Conservation (phyloP, 1,284 basidiomycete genomes). For the Cryptococcus sp. region DNA sequence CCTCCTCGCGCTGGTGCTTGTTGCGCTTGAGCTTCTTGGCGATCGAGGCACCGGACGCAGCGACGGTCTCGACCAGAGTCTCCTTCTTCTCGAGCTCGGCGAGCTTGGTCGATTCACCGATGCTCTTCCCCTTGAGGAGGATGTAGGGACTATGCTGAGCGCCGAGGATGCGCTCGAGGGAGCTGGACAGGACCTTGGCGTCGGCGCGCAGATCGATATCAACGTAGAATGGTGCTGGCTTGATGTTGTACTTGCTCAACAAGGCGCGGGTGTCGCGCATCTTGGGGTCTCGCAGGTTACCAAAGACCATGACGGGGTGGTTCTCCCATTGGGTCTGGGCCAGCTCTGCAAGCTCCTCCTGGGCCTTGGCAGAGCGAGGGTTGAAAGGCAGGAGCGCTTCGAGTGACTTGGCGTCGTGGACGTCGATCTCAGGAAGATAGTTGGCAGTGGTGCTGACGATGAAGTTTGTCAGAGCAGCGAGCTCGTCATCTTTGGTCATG, state of each 20-base stretch:
- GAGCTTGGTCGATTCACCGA: slow-evolving; percentile 15
- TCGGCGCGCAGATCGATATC: slow-evolving; percentile 30
- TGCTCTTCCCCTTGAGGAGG: slow-evolving; percentile 20
- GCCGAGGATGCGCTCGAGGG: slow-evolving; percentile 23
- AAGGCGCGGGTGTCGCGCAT: slow-evolving; percentile 23
- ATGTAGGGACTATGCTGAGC: slow-evolving; percentile 23
- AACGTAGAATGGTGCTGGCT: slow-evolving; percentile 28
- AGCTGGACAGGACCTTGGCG: slow-evolving; percentile 14
- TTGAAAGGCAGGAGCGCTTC: slow-evolving; percentile 29
- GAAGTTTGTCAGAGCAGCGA: slow-evolving; percentile 30
- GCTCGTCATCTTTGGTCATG: slow-evolving; percentile 28
- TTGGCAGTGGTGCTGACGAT: slow-evolving; percentile 29
- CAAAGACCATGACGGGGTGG: slow-evolving; percentile 28
- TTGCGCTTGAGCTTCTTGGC: slow-evolving; percentile 35
- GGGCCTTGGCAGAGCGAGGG: slow-evolving; percentile 15
- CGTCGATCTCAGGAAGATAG: slow-evolving; percentile 19
- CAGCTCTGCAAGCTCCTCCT: slow-evolving; percentile 23
- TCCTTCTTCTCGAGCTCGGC: slow-evolving; percentile 23
- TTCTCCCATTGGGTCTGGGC: slow-evolving; percentile 26
- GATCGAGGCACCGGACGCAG: slow-evolving; percentile 18
- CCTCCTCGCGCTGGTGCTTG: slow-evolving; percentile 38
- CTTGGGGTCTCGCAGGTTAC: slow-evolving; percentile 28
- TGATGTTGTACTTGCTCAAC: slow-evolving; percentile 24
- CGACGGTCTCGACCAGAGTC: slow-evolving; percentile 20
- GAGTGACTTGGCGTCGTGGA: slow-evolving; percentile 15